Base-by-base conservation (phyloP, 495 filamentous ascomycete genomes). In the Aspergillus avenaceus region DNA sequence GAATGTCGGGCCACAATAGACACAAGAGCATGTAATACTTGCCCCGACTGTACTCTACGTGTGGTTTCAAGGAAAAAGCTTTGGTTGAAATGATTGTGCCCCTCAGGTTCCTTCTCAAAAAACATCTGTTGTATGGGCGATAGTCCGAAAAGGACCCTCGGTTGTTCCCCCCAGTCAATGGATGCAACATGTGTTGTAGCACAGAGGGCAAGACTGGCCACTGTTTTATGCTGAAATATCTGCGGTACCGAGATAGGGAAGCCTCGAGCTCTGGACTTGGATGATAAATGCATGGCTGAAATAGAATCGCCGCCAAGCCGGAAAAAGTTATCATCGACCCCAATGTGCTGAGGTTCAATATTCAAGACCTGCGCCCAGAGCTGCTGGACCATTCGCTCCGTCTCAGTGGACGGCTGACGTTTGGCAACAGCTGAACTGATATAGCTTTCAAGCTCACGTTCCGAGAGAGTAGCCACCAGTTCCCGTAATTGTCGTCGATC, bases 251-350 rank as follows among this genome's bases (percentile, higher is more conserved):
- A n/a, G n/a, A n/a, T n/a, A n/a, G n/a, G n/a, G n/a, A n/a, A n/a
- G n/a, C n/a, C n/a, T n/a, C n/a, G n/a, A n/a, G n/a, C n/a, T n/a
- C n/a, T n/a, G n/a, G n/a, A n/a, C n/a, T n/a, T n/a, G n/a, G n/a
- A n/a, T n/a, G n/a, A n/a, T 1, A 84, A 52, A 49, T 71, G 13
- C 72, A 83, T 80, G 4, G 76, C 77, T 7, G 55, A 56, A 29
- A 80, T 62, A 7, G 75, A 78, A 36, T 81, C 75, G 2, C 78
- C 79, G 5, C 79, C 80, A 5, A 77, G 42, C 14, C 54, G 58
- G 53, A 81, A 78, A 63, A 82, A 81, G 59, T 59, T 74, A 51
- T 78, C 47, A 5, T 50, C 21, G n/a, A 28, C n/a, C 3, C 47
- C 47, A n/a, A 50, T 41, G 12, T 21, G 13, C 8, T n/a, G 4